These are phyloP conservation scores for Phytophthora quininea DNA, from an alignment of 352 stramenopile genomes.

Conservation along the genomic window DNA sequence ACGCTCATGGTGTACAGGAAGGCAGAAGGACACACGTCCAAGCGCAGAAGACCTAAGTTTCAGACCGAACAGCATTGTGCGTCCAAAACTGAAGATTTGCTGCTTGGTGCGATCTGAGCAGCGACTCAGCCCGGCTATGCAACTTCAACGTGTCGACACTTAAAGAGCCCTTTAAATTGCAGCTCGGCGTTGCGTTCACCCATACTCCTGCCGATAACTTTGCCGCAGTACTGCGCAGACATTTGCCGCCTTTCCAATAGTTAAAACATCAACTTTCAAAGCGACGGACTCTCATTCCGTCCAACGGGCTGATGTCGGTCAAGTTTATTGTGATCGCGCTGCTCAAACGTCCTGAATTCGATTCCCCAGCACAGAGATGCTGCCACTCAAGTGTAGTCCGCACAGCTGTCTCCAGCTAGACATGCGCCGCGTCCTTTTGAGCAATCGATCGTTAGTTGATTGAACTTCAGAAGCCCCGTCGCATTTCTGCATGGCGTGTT, in stretches of 20 bases:
- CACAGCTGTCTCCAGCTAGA: background rate
- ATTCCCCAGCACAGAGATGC: background rate
- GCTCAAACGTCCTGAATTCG: background rate
- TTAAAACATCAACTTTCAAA: too few species aligned
- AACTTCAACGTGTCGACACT: conserved; percentile 1
- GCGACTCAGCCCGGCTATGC: conserved; percentile 1
- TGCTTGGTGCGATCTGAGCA: conserved; percentile 6
- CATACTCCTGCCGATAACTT: background rate
- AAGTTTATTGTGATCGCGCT: background rate
- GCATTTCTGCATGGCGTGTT: background rate
- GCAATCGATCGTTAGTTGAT: background rate
- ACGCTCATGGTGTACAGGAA: background rate
- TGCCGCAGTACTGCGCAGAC: too few species aligned
- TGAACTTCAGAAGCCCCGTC: background rate
- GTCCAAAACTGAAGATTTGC: conserved; percentile 1
- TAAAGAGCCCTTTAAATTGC: background rate
- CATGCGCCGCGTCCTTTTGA: background rate
- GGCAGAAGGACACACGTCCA: background rate
- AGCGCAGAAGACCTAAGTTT: background rate
- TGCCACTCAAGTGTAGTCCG: background rate
- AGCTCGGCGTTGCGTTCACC: background rate
- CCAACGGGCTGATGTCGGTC: background rate
- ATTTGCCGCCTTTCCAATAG: too few species aligned
- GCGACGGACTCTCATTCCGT: too few species aligned
- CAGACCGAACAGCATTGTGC: background rate